Base-by-base conservation (phyloP, 2,329 filamentous ascomycete species). In the Metarhizium humberi region DNA sequence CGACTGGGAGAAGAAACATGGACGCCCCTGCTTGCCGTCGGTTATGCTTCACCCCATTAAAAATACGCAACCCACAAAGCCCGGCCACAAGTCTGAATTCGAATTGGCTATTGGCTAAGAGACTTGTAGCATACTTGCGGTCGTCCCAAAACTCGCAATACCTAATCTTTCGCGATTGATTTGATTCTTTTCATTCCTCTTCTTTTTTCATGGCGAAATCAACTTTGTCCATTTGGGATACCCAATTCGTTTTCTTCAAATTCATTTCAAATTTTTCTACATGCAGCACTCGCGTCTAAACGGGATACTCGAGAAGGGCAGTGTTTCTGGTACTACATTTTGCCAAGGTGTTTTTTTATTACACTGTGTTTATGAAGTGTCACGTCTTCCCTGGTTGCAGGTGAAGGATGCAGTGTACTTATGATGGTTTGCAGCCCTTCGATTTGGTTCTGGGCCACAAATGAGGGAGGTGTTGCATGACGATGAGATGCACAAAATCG, bases 41-140 rank as follows among this genome's bases (percentile, higher is more conserved):
- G 77, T 85, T 61, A 70, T 85, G 59, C 67, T 85, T 48, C 81
- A 84, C 58, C 80, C 80, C 3, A 74, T 85, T 66, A 84, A 84
- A 67, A 76, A 84, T 59, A 75, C 81, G 1, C 71, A 74, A 58
- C 74, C 76, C 40, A 82, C 79, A 3, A 68, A 72, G 55, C 69
- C 71, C 16, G 77, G 75, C 46, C 67, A 73, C 57, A 61, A 64
- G 59, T 68, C 71, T 4, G 65, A 64, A 13, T 75, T 73, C 48
- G 66, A 71, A 20, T 64, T 75, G 25, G 62, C 65, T 25, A 71
- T 69, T 55, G 72, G 72, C 48, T 75, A 62, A 72, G 45, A 25
- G 47, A n/a, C 13, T 14, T 3, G 16, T 40, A 16, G 13, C 38
- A 40, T 13, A 6, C 13, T 16, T 40, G 10, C n/a, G 14, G 14